A percentile compares a stretch with the other conserved stretches of the same genome.
phyloP scores from a whole-genome alignment of 345 rosid species.

The Murraya koenigii region DNA sequence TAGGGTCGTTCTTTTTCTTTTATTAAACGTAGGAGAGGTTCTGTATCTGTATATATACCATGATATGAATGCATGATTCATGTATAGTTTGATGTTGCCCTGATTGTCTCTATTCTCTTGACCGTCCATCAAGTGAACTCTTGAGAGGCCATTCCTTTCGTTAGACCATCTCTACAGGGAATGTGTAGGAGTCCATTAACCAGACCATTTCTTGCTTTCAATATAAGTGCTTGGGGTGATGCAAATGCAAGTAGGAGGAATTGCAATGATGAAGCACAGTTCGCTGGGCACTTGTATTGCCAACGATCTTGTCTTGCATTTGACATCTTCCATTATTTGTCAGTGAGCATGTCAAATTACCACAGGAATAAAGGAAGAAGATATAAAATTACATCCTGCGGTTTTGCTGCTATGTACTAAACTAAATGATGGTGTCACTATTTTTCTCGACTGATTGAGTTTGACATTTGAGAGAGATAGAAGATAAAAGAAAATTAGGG shows the following conservation, averaged over 20 bases:
- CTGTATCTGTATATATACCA: neutral
- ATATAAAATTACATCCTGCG: too few relatives aligned
- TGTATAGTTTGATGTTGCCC: neutral
- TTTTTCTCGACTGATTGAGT: too few relatives aligned
- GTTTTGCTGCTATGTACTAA: too few relatives aligned
- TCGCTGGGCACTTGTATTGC: neutral
- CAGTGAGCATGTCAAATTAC: neutral
- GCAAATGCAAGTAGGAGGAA: too few relatives aligned
- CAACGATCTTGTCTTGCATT: neutral
- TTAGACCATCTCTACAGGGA: neutral
- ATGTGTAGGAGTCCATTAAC: neutral
- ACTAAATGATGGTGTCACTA: too few relatives aligned
- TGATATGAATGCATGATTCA: neutral
- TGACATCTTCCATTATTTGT: too few relatives aligned
- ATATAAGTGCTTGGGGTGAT: neutral
- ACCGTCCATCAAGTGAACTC: neutral
- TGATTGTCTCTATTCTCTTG: neutral
- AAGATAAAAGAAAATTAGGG: too few relatives aligned
- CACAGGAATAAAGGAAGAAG: neutral
- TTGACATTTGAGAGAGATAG: too few relatives aligned
- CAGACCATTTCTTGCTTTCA: neutral
- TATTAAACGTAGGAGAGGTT: neutral
- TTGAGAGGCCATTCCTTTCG: neutral
- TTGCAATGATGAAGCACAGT: neutral
- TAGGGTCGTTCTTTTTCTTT: neutral